Percentiles rank a stretch among this genome's conserved stretches.
Conservation (phyloP, 257 asterid genomes). For the Solanum ossicruentum region DNA sequence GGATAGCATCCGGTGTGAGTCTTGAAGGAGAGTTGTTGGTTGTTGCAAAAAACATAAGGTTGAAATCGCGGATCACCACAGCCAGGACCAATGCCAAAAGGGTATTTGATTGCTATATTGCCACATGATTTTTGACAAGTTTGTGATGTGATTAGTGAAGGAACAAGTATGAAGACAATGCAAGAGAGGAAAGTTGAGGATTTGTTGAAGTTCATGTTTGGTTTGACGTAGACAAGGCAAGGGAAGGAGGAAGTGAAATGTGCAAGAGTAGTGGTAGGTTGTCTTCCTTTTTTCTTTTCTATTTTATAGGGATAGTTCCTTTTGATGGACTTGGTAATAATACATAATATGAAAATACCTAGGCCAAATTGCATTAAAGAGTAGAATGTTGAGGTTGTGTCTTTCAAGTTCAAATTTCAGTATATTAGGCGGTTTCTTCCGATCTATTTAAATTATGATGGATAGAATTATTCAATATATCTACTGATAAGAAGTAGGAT, state of each 20-base stretch:
- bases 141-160: constrained; percentile 28
- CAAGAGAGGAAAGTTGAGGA: background rate
- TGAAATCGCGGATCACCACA: constrained; percentile 75
- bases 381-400: background rate
- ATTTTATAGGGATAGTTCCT: background rate
- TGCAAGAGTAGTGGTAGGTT: background rate
- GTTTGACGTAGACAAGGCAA: background rate
- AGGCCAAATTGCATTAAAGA: background rate
- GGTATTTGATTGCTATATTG: constrained; percentile 44
- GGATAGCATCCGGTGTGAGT: constrained; percentile 67
- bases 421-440: background rate
- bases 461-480: background rate
- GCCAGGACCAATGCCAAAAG: constrained; percentile 68
- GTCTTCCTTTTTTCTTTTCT: background rate
- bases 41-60: constrained; percentile 43
- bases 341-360: background rate
- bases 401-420: background rate
- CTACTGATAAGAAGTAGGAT: background rate
- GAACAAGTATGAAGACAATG: constrained; percentile 6
- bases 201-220: background rate
- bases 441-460: background rate
- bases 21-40: constrained; percentile 42
- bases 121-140: constrained; percentile 61
- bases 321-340: background rate
- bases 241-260: background rate